Conservation (phyloP, 331 rosid species). For the Prunus yedoensis region DNA sequence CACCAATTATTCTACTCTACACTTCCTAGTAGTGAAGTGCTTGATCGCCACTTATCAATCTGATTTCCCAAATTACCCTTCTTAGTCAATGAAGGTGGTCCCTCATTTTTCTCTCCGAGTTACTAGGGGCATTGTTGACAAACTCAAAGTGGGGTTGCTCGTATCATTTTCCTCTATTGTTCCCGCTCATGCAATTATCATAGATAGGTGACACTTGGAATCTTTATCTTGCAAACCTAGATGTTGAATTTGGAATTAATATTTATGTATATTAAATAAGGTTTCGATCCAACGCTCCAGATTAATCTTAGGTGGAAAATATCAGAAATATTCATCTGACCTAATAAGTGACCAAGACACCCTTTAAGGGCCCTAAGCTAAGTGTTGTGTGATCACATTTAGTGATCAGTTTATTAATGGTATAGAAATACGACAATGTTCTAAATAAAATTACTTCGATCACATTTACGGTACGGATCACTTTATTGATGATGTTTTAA, state of each 20-base stretch:
- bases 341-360: too few relatives aligned
- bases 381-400: too few relatives aligned
- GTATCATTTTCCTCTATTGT: background rate
- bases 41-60: constrained; percentile 26
- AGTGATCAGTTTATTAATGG: too few relatives aligned
- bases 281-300: background rate
- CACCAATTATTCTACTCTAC: background rate
- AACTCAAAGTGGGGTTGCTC: background rate
- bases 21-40: background rate
- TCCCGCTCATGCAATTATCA: background rate
- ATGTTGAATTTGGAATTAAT: background rate
- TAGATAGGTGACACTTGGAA: background rate
- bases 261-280: too few relatives aligned
- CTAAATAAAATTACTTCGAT: too few relatives aligned
- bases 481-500: too few relatives aligned
- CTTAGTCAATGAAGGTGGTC: background rate
- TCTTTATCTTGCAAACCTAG: background rate
- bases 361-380: too few relatives aligned
- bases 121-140: constrained; percentile 8
- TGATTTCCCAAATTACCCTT: constrained; percentile 41
- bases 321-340: too few relatives aligned
- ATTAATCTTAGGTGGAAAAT: background rate
- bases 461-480: too few relatives aligned
- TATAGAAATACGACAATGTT: too few relatives aligned
- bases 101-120: background rate